These are phyloP conservation scores for Saksenaea oblongispora DNA, from an alignment of 371 early-diverging fungal species.

Conservation along the genomic window DNA sequence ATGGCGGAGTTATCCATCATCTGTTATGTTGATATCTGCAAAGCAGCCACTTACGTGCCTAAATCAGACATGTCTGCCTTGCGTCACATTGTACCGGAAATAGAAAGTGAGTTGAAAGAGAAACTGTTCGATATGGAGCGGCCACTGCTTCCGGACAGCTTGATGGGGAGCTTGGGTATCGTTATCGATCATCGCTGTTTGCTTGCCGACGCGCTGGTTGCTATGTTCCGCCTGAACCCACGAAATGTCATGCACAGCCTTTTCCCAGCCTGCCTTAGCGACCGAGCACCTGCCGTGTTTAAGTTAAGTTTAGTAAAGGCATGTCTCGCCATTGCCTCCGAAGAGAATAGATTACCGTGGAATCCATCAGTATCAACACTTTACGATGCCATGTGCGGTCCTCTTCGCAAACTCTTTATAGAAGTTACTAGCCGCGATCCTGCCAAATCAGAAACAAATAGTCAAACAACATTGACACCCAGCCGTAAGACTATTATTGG, in stretches of 20 bases:
- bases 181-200: slow-evolving; percentile 59
- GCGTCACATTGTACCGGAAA: slow-evolving; percentile 68
- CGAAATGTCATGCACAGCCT: slow-evolving; percentile 65
- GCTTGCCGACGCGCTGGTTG: slow-evolving; percentile 75
- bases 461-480: slow-evolving; percentile 9
- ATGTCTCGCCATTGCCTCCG: slow-evolving; percentile 71
- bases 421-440: slow-evolving; percentile 53
- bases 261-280: slow-evolving; percentile 69
- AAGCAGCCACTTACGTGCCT: slow-evolving; percentile 73
- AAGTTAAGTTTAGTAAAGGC: slow-evolving; percentile 77
- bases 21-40: slow-evolving; percentile 81
- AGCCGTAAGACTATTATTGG: slow-evolving; percentile 24
- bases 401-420: slow-evolving; percentile 71
- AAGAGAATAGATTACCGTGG: slow-evolving; percentile 73
- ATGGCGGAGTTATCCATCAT: slow-evolving; percentile 76
- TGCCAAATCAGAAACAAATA: slow-evolving; percentile 26
- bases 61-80: slow-evolving; percentile 67
- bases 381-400: slow-evolving; percentile 68
- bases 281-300: slow-evolving; percentile 69
- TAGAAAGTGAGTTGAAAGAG: slow-evolving; percentile 76
- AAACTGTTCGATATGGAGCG: slow-evolving; percentile 66
- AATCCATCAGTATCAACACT: slow-evolving; percentile 70
- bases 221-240: slow-evolving; percentile 77
- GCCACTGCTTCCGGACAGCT: slow-evolving; percentile 58
- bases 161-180: slow-evolving; percentile 58